Conservation (phyloP, 2,329 filamentous ascomycete genomes). For the Fusarium buxicola region DNA sequence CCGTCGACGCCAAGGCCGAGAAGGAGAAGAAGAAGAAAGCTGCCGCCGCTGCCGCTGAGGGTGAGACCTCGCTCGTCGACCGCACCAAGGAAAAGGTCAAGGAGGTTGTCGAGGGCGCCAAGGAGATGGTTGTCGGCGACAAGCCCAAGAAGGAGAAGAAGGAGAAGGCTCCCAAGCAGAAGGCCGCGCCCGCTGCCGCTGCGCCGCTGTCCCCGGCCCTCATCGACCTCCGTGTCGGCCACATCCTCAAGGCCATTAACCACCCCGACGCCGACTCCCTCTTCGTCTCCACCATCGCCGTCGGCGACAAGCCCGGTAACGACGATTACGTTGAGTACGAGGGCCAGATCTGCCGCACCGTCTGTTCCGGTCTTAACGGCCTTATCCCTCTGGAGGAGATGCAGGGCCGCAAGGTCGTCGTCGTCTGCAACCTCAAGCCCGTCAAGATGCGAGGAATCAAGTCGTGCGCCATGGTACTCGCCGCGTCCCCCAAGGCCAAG, state of each 20-base stretch:
- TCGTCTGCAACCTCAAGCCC: slow-evolving; percentile 97
- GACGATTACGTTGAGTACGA: slow-evolving; percentile 94
- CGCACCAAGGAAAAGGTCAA: slow-evolving; percentile 71
- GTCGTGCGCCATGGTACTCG: slow-evolving; percentile 89
- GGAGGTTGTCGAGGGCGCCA: slow-evolving; percentile 65
- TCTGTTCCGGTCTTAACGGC: slow-evolving; percentile 96
- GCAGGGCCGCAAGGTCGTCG: slow-evolving; percentile 94
- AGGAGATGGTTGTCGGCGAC: slow-evolving; percentile 51
- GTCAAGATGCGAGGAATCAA: slow-evolving; percentile 96
- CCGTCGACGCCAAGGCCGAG: slow-evolving; percentile 91
- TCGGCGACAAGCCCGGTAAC: slow-evolving; percentile 82
- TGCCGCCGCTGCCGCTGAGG: slow-evolving; percentile 68
- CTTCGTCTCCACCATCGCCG: slow-evolving; percentile 94
- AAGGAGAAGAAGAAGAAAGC: slow-evolving; percentile 99
- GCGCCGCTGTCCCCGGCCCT: slow-evolving; percentile 84
- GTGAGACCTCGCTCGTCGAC: slow-evolving; percentile 64
- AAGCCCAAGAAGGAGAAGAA: slow-evolving; percentile 88
- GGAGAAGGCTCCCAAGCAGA: slow-evolving; percentile 83
- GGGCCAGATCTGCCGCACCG: slow-evolving; percentile 90
- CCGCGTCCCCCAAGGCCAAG: slow-evolving; percentile 84
- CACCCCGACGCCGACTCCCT: slow-evolving; percentile 98
- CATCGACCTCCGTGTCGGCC: slow-evolving; percentile 95
- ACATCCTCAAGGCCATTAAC: slow-evolving; percentile 95
- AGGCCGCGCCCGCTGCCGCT: slow-evolving; percentile 73
- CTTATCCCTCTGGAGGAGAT: slow-evolving; percentile 93